Evolutionary conservation across 331 rosid species (phyloP).

Genomic region (Cydonia oblonga): DNA sequence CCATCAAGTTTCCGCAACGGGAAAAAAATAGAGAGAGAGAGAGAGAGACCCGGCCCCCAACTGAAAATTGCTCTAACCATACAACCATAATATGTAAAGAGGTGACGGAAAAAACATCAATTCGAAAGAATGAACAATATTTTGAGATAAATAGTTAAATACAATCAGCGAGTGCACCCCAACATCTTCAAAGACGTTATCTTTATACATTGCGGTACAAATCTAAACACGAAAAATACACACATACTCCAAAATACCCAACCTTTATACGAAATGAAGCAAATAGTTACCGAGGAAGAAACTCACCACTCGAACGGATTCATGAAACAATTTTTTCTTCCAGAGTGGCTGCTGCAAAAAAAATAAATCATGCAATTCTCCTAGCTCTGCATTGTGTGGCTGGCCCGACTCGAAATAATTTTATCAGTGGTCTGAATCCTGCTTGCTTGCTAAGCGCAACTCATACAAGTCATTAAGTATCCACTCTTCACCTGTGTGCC

Average conservation of each 20-base stretch:
- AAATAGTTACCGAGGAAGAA: neutral
- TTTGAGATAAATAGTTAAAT: too few species aligned
- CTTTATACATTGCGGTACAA: neutral
- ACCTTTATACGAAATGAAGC: neutral
- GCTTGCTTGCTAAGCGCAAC: slow-evolving; percentile 81
- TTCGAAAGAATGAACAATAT: too few species aligned
- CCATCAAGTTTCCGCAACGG: too few species aligned
- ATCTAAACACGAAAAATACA: neutral
- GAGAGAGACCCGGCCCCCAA: too few species aligned
- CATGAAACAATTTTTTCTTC: slow-evolving; percentile 18
- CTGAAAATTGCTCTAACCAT: too few species aligned
- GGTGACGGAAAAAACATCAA: too few species aligned
- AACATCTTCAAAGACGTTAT: neutral
- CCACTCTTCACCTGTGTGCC: slow-evolving; percentile 98
- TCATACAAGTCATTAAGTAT: slow-evolving; percentile 90
- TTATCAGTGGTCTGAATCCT: slow-evolving; percentile 49
- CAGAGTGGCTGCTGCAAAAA: neutral
- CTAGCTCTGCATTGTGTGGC: neutral
- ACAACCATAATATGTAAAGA: too few species aligned
- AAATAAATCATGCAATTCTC: neutral
- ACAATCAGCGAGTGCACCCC: neutral
- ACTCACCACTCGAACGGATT: neutral
- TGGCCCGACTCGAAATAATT: neutral
- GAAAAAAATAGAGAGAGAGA: too few species aligned
- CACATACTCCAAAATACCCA: neutral